phyloP scores from a whole-genome alignment of 306 rosid species.

The apple (Malus domestica) region ASM211411v1 NC_041789.1:26436501-26437000 shows the following conservation, averaged over 20 bases:
- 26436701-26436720: conserved; percentile 26
- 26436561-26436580: neutral
- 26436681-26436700: conserved; percentile 18
- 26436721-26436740: conserved; percentile 25
- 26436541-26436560: neutral
- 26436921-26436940: conserved; percentile 43
- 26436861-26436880: conserved; percentile 13
- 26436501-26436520: neutral
- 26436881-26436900: conserved; percentile 34
- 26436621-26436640: conserved; percentile 6
- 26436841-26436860: conserved; percentile 13
- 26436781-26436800: conserved; percentile 44
- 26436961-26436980: conserved; percentile 27
- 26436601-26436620: conserved; percentile 6
- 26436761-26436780: conserved; percentile 30
- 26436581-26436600: conserved; percentile 30
- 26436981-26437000: conserved; percentile 29
- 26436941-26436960: conserved; percentile 44
- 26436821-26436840: conserved; percentile 55
- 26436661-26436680: conserved; percentile 8
- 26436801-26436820: conserved; percentile 35
- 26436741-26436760: conserved; percentile 35
- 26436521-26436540: no score
- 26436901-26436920: conserved; percentile 29
- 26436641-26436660: conserved; percentile 11